Base-by-base conservation (phyloP, 1,284 basidiomycete genomes). In the Tilletiopsis washingtonensis region DNA sequence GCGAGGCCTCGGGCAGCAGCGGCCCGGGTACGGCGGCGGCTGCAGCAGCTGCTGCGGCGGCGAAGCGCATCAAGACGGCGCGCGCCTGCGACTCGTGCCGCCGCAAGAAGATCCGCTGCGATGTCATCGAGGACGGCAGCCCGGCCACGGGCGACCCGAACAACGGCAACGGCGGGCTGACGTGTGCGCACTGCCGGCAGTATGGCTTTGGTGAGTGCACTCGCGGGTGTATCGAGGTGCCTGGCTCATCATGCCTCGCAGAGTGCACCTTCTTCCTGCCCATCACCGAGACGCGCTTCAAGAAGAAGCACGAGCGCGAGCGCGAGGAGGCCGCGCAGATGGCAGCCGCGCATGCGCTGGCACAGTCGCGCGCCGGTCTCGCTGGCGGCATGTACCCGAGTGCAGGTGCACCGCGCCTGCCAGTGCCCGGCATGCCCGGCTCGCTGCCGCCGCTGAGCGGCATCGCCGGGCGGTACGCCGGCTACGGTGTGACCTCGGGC, bases 251-350 rank as follows among this genome's bases (percentile, higher is more conserved):
- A n/a, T n/a, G n/a, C 32, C 42, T 12, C 23, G 12, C 5, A 46
- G 59, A 56, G 39, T 71, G 61, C 53, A 68, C 67, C 12, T 96
- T 91, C 76, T 94, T 94, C 78, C 81, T 97, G 19, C 93, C 93
- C 44, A 97, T 98, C 67, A 90, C 91, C 17, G 93, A 97, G 74
- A 98, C 91, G 0, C 83, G 91, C 12, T 97, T 96, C 80, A 96
- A 96, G 78, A 93, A 93, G 78, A 88, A 90, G 76, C 84, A 85
- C n/a, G 64, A 69, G 48, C 40, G 59, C 12, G 61, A 66, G 63
- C 57, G 81, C 40, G 84, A 84, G 58, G 84, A 84, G 61, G 84
- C 87, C 57, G 75, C 77, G 0, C 76, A 76, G 1, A 32, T n/a
- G n/a, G n/a, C n/a, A n/a, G n/a, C n/a, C n/a, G n/a, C n/a, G n/a